phyloP scores from a whole-genome alignment of 495 filamentous ascomycete species.

The Aspergillus nidulans region DNA sequence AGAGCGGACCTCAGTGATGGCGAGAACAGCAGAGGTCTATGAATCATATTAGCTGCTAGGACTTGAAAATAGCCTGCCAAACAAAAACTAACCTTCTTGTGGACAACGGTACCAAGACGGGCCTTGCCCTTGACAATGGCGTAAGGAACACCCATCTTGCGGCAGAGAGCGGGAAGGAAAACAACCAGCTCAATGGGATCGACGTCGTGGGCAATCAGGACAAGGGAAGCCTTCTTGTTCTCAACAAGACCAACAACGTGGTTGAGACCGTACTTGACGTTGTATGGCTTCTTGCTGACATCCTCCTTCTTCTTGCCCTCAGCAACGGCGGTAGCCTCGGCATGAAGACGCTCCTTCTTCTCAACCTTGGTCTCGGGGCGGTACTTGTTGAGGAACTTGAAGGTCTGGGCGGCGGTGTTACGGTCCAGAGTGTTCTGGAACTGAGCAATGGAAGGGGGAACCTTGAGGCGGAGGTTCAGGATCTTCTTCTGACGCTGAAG shows the following conservation, averaged over 20 bases:
- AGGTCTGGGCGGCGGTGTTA: conserved; percentile 92
- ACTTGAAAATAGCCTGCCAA: background rate
- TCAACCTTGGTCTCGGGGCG: conserved; percentile 97
- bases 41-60: background rate
- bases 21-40: conserved; percentile 92
- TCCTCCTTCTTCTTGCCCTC: conserved; percentile 99
- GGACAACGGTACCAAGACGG: conserved; percentile 94
- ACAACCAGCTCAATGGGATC: conserved; percentile 99
- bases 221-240: conserved; percentile 99
- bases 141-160: conserved; percentile 99
- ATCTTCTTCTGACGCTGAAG: conserved; percentile 99
- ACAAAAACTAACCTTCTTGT: conserved; percentile 78
- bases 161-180: conserved; percentile 97
- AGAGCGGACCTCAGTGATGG: conserved; percentile 89
- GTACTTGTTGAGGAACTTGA: conserved; percentile 99
- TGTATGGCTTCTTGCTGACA: conserved; percentile 98
- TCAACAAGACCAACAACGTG: conserved; percentile 99
- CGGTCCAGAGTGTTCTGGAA: conserved; percentile 97
- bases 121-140: conserved; percentile 99
- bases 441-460: conserved; percentile 94
- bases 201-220: conserved; percentile 98
- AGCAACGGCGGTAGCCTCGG: conserved; percentile 94
- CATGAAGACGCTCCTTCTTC: conserved; percentile 98
- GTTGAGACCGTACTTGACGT: conserved; percentile 99
- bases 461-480: conserved; percentile 96